Percentiles rank a stretch among this genome's conserved stretches.
phyloP scores from a whole-genome alignment of 106 monocot species.

The Apostasia ramifera region DNA sequence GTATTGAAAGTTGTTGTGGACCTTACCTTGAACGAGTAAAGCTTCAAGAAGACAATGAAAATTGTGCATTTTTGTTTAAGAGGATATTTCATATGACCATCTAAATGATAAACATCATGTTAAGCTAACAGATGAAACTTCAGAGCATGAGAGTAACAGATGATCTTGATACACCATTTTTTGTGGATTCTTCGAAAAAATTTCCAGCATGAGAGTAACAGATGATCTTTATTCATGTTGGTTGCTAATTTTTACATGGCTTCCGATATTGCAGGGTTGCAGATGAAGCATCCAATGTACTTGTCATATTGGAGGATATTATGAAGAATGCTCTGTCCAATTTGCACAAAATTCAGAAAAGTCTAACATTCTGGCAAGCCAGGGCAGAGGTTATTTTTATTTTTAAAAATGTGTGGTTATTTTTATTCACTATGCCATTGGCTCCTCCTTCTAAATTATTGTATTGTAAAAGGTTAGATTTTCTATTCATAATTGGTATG shows the following conservation, averaged over 20 bases:
- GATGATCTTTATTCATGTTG: slow-evolving; percentile 5
- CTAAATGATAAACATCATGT: too few species aligned
- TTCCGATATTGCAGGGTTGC: slow-evolving; percentile 23
- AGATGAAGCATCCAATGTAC: slow-evolving; percentile 33
- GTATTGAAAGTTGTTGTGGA: too few species aligned
- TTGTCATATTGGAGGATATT: slow-evolving; percentile 62
- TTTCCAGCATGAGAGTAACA: background rate
- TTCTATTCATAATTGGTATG: background rate
- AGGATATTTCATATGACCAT: background rate
- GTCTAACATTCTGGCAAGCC: slow-evolving; percentile 76
- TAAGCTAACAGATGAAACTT: too few species aligned
- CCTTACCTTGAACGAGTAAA: too few species aligned
- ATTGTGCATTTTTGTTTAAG: background rate
- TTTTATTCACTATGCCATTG: background rate
- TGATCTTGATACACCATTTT: background rate
- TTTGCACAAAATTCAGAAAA: slow-evolving; percentile 74
- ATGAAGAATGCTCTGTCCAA: slow-evolving; percentile 40
- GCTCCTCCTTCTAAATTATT: background rate
- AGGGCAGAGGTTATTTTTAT: slow-evolving; percentile 55
- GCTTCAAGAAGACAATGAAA: too few species aligned
- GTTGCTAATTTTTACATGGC: too few species aligned
- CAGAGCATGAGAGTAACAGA: background rate
- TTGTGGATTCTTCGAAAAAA: background rate
- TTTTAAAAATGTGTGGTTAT: background rate
- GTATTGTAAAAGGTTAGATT: background rate